A percentile compares a stretch with the other conserved stretches of the same genome.
Evolutionary conservation across 208 protist genomes (phyloP).

Genomic region (Blastocrithidia nonstop): DNA sequence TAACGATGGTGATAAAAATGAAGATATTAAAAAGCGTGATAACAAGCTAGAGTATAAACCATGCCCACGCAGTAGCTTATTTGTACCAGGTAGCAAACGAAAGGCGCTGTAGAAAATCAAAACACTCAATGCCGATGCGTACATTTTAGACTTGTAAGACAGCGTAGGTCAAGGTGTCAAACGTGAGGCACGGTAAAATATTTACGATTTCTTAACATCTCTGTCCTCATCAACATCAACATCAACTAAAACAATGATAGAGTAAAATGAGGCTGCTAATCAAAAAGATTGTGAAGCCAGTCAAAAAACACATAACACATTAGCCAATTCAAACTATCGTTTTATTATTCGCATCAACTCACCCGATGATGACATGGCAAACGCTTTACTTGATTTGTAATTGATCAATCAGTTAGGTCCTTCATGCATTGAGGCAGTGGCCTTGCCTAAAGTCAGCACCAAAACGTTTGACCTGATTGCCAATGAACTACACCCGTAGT

Average conservation of each 20-base stretch:
- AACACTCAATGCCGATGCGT: slow-evolving; percentile 38
- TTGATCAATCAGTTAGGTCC: slow-evolving; percentile 44
- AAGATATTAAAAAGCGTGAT: too few species aligned
- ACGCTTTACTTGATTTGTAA: slow-evolving; percentile 69
- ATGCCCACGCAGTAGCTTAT: too few species aligned
- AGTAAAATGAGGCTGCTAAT: too few species aligned
- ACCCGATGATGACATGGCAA: slow-evolving; percentile 39
- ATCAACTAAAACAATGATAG: too few species aligned
- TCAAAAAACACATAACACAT: slow-evolving; percentile 2
- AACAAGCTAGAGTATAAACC: too few species aligned
- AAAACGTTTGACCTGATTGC: slow-evolving; percentile 28
- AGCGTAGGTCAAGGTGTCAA: slow-evolving; percentile 22
- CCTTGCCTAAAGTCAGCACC: slow-evolving; percentile 41
- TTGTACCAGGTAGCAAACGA: too few species aligned
- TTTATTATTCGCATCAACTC: slow-evolving; percentile 70
- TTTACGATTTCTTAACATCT: slow-evolving; percentile 36
- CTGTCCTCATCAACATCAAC: too few species aligned
- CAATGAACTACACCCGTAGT: slow-evolving; percentile 55
- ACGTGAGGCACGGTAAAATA: slow-evolving; percentile 36
- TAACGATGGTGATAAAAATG: too few species aligned
- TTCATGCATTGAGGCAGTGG: slow-evolving; percentile 60
- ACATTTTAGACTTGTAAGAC: slow-evolving; percentile 69
- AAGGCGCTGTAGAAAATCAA: slow-evolving; percentile 38
- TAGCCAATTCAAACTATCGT: slow-evolving; percentile 9
- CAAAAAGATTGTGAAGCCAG: too few species aligned